Conservation (phyloP, 1,284 basidiomycete species). For the Boletus semigastroideus region DNA sequence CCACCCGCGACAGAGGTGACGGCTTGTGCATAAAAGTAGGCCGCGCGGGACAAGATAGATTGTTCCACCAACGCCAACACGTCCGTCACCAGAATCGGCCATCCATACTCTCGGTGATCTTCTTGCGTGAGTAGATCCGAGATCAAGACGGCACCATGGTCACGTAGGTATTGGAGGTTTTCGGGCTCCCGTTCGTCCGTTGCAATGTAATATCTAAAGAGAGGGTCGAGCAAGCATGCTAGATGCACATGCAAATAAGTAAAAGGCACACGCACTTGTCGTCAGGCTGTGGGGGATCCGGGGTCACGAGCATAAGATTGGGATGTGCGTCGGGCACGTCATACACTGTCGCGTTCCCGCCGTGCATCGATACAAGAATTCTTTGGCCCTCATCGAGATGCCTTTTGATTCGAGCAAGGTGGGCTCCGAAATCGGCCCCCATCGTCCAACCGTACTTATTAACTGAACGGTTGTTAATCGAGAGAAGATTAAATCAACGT, state of each 20-base stretch:
- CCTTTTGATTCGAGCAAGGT: conserved; percentile 39
- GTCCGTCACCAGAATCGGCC: conserved; percentile 45
- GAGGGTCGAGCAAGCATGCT: neutral
- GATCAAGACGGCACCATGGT: conserved; percentile 41
- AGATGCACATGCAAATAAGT: no score
- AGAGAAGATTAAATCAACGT: neutral
- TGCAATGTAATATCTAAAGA: conserved; percentile 44
- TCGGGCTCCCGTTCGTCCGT: conserved; percentile 44
- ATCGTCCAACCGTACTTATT: conserved; percentile 36
- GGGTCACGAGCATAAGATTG: conserved; percentile 20
- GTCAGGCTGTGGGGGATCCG: conserved; percentile 26
- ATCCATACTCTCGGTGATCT: conserved; percentile 41
- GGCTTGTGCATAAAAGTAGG: conserved; percentile 46
- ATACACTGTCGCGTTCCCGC: conserved; percentile 22
- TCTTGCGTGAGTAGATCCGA: conserved; percentile 42
- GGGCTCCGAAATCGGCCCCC: conserved; percentile 32
- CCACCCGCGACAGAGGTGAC: conserved; percentile 46
- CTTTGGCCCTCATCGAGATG: conserved; percentile 34
- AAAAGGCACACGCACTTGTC: conserved; percentile 22
- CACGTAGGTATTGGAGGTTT: conserved; percentile 36
- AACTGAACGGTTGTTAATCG: conserved; percentile 20
- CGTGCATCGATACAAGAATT: conserved; percentile 26
- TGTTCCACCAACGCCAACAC: conserved; percentile 48
- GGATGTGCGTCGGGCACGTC: conserved; percentile 27
- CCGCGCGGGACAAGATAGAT: conserved; percentile 36